phyloP scores from a whole-genome alignment of 257 asterid genomes.

The Jasminum sambac region DNA sequence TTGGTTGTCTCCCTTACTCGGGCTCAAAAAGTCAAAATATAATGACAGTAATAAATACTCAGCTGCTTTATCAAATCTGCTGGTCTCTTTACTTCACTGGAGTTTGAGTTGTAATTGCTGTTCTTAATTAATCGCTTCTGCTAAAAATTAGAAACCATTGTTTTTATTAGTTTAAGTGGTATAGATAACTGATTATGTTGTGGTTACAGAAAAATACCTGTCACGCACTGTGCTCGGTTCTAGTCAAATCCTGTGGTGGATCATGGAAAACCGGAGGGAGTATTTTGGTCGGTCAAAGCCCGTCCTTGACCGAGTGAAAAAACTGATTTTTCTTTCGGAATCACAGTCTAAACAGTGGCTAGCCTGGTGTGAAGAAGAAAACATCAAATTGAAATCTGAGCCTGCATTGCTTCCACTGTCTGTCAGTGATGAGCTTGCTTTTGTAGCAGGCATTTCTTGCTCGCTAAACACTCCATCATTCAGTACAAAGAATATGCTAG shows the following conservation, averaged over 20 bases:
- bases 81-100: slow-evolving; percentile 4
- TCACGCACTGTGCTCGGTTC: slow-evolving; percentile 87
- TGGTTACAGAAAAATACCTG: slow-evolving; percentile 71
- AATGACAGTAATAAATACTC: neutral
- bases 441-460: slow-evolving; percentile 79
- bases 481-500: slow-evolving; percentile 73
- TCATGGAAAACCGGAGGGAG: slow-evolving; percentile 95
- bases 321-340: slow-evolving; percentile 80
- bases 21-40: neutral
- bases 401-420: slow-evolving; percentile 85
- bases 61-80: neutral
- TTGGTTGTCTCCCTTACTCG: neutral
- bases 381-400: slow-evolving; percentile 65
- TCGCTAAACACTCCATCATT: slow-evolving; percentile 77
- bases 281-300: slow-evolving; percentile 85
- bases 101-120: neutral
- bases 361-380: slow-evolving; percentile 89
- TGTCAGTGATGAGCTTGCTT: slow-evolving; percentile 90
- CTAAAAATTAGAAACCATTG: slow-evolving; percentile 13
- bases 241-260: slow-evolving; percentile 96
- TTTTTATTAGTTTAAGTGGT: neutral
- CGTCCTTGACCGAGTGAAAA: slow-evolving; percentile 75
- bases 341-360: slow-evolving; percentile 86
- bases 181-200: neutral
- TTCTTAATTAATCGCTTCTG: slow-evolving; percentile 2